Conservation (phyloP, 2,329 filamentous ascomycete genomes). For the Ceratocystis diversiconidia region DNA sequence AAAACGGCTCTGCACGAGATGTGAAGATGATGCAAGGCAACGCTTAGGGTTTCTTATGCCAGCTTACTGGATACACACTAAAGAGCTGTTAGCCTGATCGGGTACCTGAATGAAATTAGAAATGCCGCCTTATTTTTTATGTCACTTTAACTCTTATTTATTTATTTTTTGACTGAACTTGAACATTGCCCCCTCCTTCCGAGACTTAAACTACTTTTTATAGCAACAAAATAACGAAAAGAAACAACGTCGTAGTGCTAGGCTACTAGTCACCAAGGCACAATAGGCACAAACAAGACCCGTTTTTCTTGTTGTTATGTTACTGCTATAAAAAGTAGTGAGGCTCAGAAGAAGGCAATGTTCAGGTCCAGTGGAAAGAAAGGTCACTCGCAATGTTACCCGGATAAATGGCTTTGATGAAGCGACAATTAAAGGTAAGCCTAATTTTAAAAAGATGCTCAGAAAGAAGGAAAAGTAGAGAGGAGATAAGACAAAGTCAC, state of each 20-base stretch:
- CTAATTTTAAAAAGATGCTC: background rate
- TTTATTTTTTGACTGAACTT: background rate
- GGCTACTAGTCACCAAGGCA: too few relatives aligned
- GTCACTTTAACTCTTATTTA: background rate
- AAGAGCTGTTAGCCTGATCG: background rate
- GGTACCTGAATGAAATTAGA: background rate
- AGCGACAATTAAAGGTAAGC: background rate
- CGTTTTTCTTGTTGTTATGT: too few relatives aligned
- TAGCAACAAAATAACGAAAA: background rate
- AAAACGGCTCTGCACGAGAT: background rate
- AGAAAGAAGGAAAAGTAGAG: background rate
- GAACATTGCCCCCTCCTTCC: conserved; percentile 2
- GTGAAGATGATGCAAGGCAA: background rate
- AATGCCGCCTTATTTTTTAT: background rate
- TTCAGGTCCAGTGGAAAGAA: too few relatives aligned
- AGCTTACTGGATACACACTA: background rate
- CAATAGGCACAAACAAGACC: too few relatives aligned
- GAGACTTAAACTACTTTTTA: background rate
- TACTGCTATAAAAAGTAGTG: too few relatives aligned
- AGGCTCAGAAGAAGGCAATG: too few relatives aligned
- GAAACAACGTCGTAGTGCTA: background rate
- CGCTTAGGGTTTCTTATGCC: background rate
- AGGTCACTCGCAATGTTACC: too few relatives aligned
- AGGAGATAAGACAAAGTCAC: background rate
- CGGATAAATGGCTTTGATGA: background rate